Evolutionary conservation across 192 early-diverging fungal genomes (phyloP).

Genomic region (Backusella tarrabulga): DNA sequence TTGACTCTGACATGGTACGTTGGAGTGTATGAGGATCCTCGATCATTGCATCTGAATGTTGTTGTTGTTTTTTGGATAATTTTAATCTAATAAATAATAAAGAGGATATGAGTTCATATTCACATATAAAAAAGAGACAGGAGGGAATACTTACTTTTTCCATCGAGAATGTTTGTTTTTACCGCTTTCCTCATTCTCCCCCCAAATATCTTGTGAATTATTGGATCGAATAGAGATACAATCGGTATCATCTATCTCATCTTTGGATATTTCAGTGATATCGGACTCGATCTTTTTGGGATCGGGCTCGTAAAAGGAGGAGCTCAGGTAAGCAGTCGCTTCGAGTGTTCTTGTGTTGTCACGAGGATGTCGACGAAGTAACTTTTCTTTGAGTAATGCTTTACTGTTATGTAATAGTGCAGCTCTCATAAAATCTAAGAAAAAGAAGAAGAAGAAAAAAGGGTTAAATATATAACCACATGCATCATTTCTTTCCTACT

Average conservation of each 20-base stretch:
- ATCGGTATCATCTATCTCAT: not conserved
- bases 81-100: not conserved
- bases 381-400: constrained; percentile 35
- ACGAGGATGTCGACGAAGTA: constrained; percentile 33
- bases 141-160: not conserved
- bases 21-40: not conserved
- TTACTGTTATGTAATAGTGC: constrained; percentile 36
- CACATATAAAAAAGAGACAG: not conserved
- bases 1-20: not conserved
- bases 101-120: not conserved
- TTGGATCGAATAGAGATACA: not conserved
- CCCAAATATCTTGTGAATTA: constrained; percentile 5
- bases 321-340: not conserved
- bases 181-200: not conserved
- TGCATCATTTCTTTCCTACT: not conserved
- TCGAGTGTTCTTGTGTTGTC: constrained; percentile 7
- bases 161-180: not conserved
- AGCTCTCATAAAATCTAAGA: constrained; percentile 32
- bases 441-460: no score
- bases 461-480: no score
- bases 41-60: not conserved
- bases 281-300: not conserved
- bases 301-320: not conserved
- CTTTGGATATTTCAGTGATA: not conserved
- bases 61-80: not conserved